A percentile compares a stretch with the other conserved stretches of the same genome.
Evolutionary conservation across 768 basidiomycete genomes (phyloP).

Genomic region (Obba rivulosa): DNA sequence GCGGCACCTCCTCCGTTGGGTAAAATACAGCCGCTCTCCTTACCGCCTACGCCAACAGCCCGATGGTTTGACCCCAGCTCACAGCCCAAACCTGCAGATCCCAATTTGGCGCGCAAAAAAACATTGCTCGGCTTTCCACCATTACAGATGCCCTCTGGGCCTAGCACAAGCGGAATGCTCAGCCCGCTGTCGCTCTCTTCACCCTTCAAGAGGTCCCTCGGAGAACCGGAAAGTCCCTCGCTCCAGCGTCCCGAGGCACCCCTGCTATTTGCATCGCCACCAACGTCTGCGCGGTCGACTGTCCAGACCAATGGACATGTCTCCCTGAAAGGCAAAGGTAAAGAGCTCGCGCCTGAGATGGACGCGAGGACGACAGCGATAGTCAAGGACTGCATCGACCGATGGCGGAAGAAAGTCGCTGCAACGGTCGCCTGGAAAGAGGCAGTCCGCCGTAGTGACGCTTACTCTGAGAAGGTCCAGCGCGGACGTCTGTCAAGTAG

Average conservation of each 20-base stretch:
- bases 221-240: constrained; percentile 1
- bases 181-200: constrained; percentile 20
- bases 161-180: constrained; percentile 15
- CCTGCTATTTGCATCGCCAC: neutral
- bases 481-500: constrained; percentile 28
- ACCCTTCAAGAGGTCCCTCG: constrained; percentile 3
- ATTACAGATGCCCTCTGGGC: constrained; percentile 7
- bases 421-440: constrained; percentile 50
- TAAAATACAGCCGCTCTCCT: constrained; percentile 20
- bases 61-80: constrained; percentile 19
- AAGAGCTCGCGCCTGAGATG: neutral
- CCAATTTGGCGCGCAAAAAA: constrained; percentile 12
- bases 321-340: constrained; percentile 6
- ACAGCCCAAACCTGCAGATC: constrained; percentile 7
- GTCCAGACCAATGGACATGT: neutral
- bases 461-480: constrained; percentile 50
- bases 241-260: constrained; percentile 3
- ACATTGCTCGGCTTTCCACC: constrained; percentile 22
- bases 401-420: constrained; percentile 42
- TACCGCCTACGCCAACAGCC: constrained; percentile 28
- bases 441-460: constrained; percentile 55
- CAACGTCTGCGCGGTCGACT: neutral
- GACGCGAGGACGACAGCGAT: neutral
- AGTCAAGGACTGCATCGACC: constrained; percentile 37
- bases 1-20: constrained; percentile 18